These are phyloP conservation scores for Aspergillus egyptiacus DNA, from an alignment of 495 filamentous ascomycete species.

Conservation along the genomic window DNA sequence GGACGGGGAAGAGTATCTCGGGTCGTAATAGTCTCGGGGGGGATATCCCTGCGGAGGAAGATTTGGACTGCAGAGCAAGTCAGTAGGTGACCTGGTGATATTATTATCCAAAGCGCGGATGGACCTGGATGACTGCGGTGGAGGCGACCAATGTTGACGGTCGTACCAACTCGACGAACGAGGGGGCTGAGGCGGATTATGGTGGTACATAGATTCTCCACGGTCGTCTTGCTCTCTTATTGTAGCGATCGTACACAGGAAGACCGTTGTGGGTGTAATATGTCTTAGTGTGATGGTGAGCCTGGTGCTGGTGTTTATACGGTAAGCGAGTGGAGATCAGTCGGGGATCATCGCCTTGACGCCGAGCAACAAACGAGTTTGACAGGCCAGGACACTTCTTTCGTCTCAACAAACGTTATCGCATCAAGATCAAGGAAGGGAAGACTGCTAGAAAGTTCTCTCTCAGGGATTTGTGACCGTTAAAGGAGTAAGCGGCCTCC, in stretches of 20 bases:
- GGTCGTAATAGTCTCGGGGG: constrained; percentile 11
- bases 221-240: too few relatives aligned
- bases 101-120: neutral
- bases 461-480: constrained; percentile 1
- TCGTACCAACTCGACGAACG: constrained; percentile 25
- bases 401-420: neutral
- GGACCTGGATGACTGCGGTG: constrained; percentile 19
- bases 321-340: neutral
- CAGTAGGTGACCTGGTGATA: neutral
- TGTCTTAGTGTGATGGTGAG: neutral
- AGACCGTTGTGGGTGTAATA: neutral
- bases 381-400: too few relatives aligned
- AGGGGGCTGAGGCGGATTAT: constrained; percentile 20
- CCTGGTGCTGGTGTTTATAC: neutral
- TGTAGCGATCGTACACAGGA: neutral
- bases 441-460: constrained; percentile 1
- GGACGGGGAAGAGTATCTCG: constrained; percentile 12
- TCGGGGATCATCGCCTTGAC: neutral
- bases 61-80: constrained; percentile 2
- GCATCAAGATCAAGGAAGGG: neutral
- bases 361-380: neutral
- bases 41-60: constrained; percentile 18
- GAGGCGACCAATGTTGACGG: constrained; percentile 16
- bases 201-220: constrained; percentile 27
- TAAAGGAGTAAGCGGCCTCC: constrained; percentile 1